phyloP scores from a whole-genome alignment of 2,329 filamentous ascomycete genomes.

The Sclerotiophoma versabilis region DNA sequence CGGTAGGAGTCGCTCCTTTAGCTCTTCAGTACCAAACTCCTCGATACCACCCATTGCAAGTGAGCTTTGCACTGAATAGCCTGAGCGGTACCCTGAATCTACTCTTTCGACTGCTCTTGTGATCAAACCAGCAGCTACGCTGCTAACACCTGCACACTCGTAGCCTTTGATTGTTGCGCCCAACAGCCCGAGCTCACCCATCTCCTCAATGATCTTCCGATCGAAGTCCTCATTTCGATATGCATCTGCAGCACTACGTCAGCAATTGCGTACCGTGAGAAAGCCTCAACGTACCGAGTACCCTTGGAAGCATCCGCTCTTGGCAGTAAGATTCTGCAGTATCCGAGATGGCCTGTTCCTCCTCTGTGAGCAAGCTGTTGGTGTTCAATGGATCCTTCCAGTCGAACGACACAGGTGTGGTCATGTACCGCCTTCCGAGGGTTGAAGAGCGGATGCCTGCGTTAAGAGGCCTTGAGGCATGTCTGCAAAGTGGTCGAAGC shows the following conservation, averaged over 20 bases:
- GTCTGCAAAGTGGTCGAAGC: constrained; percentile 54
- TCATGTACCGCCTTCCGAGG: constrained; percentile 50
- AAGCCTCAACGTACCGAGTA: constrained; percentile 70
- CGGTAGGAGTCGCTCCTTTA: constrained; percentile 84
- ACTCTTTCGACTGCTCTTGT: constrained; percentile 89
- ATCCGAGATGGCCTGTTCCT: constrained; percentile 88
- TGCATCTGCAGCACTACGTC: constrained; percentile 64
- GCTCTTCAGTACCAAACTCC: constrained; percentile 84
- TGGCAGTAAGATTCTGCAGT: constrained; percentile 95
- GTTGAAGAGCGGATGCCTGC: constrained; percentile 34
- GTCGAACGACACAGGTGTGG: constrained; percentile 68
- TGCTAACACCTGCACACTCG: constrained; percentile 85
- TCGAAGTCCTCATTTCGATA: constrained; percentile 90
- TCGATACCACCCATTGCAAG: constrained; percentile 93
- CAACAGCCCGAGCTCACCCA: constrained; percentile 89
- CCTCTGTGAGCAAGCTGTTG: constrained; percentile 81
- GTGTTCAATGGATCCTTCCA: constrained; percentile 89
- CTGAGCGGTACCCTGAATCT: constrained; percentile 89
- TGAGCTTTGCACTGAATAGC: constrained; percentile 92
- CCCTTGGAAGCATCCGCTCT: constrained; percentile 82
- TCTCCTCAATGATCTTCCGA: constrained; percentile 82
- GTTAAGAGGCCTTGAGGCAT: constrained; percentile 50
- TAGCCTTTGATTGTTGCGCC: constrained; percentile 88
- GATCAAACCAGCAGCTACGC: constrained; percentile 87
- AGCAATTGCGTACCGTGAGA: constrained; percentile 5